phyloP scores from a whole-genome alignment of 257 asterid species.

The Prunella vulgaris region DNA sequence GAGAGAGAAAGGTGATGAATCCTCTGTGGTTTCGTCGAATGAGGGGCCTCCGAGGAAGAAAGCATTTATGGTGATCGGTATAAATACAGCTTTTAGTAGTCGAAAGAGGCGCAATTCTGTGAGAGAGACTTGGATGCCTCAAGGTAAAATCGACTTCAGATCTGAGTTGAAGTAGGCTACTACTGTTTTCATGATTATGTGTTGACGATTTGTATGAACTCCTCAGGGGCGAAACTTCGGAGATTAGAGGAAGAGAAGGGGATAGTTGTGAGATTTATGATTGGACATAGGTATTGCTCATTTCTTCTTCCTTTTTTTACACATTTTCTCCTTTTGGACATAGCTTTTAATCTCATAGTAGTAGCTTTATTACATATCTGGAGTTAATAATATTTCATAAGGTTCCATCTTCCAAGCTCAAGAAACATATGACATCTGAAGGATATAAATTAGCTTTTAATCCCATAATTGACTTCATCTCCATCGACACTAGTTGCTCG shows the following conservation, averaged over 20 bases:
- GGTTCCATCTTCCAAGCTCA: too few species aligned
- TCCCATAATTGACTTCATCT: background rate
- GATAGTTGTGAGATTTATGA: slow-evolving; percentile 83
- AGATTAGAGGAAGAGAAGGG: slow-evolving; percentile 85
- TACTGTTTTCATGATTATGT: background rate
- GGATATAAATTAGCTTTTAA: background rate
- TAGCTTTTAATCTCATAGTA: background rate
- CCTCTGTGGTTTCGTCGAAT: slow-evolving; percentile 24
- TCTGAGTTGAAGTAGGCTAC: background rate
- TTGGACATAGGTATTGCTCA: slow-evolving; percentile 75
- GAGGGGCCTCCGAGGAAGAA: slow-evolving; percentile 52
- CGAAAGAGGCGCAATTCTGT: slow-evolving; percentile 88
- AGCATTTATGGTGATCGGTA: slow-evolving; percentile 88
- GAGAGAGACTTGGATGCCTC: slow-evolving; percentile 97
- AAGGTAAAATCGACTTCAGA: slow-evolving; percentile 39
- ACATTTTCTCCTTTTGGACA: background rate
- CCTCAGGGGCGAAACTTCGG: slow-evolving; percentile 64
- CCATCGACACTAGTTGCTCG: too few species aligned
- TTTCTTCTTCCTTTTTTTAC: background rate
- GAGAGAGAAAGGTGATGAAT: slow-evolving; percentile 33
- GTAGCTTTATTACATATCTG: too few species aligned
- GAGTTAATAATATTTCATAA: background rate
- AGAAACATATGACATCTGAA: background rate
- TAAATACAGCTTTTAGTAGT: slow-evolving; percentile 94
- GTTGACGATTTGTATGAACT: background rate